Percentiles rank a stretch among this genome's conserved stretches.
phyloP scores from a whole-genome alignment of 177 flowering plant genomes.

The Vitis hybrid region DNA sequence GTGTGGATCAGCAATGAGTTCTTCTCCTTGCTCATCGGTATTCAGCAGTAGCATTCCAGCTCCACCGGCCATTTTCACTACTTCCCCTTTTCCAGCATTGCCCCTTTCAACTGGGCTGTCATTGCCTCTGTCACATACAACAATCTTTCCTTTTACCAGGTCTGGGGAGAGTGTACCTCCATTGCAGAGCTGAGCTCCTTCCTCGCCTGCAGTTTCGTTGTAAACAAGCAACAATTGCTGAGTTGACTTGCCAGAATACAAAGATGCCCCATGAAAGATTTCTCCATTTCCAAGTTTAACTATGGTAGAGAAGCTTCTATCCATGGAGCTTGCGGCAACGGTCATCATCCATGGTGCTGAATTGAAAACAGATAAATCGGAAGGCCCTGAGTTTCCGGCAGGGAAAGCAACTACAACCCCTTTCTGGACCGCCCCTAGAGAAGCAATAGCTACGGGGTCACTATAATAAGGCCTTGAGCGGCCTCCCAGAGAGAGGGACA shows the following conservation, averaged over 20 bases:
- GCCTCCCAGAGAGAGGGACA: slow-evolving; percentile 71
- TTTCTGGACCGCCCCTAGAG: slow-evolving; percentile 50
- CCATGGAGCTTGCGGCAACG: slow-evolving; percentile 60
- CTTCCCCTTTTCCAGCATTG: slow-evolving; percentile 33
- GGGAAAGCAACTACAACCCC: slow-evolving; percentile 59
- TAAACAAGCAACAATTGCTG: slow-evolving; percentile 37
- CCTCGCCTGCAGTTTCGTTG: slow-evolving; percentile 35
- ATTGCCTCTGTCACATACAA: slow-evolving; percentile 47
- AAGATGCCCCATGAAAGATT: slow-evolving; percentile 45
- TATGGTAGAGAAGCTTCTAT: slow-evolving; percentile 49
- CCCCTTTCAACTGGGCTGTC: slow-evolving; percentile 19
- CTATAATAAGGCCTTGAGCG: slow-evolving; percentile 31
- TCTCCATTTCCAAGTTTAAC: slow-evolving; percentile 49
- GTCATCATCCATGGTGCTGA: slow-evolving; percentile 75
- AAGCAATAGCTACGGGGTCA: slow-evolving; percentile 57
- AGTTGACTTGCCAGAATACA: slow-evolving; percentile 39
- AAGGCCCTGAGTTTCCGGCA: slow-evolving; percentile 68
- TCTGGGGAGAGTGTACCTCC: slow-evolving; percentile 34
- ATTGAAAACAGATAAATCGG: slow-evolving; percentile 37
- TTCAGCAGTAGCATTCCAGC: slow-evolving; percentile 62
- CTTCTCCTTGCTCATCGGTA: slow-evolving; percentile 50
- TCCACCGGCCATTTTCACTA: slow-evolving; percentile 57
- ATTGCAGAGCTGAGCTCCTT: slow-evolving; percentile 39
- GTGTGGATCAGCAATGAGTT: slow-evolving; percentile 59
- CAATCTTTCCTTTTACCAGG: slow-evolving; percentile 55